phyloP scores from a whole-genome alignment of 2,329 filamentous ascomycete genomes.

The Arachnomyces sp. region DNA sequence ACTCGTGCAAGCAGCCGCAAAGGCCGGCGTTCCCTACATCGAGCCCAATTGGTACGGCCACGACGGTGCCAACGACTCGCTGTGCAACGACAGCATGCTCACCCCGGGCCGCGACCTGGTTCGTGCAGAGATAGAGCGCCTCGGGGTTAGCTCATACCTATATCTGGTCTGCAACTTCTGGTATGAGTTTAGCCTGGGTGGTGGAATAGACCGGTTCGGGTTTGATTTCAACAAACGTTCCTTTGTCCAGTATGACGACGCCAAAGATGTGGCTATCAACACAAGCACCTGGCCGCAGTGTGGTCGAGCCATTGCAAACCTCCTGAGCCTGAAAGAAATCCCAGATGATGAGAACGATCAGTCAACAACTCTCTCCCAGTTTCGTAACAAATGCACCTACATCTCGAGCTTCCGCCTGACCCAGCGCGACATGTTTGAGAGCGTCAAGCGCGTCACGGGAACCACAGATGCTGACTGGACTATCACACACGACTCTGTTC shows the following conservation, averaged over 20 bases:
- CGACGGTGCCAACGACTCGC: constrained; percentile 24
- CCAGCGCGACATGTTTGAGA: constrained; percentile 59
- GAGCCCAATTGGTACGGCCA: constrained; percentile 44
- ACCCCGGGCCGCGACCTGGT: constrained; percentile 20
- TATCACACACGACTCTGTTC: constrained; percentile 42
- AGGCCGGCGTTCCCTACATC: constrained; percentile 49
- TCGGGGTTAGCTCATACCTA: constrained; percentile 40
- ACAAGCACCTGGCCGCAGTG: constrained; percentile 54
- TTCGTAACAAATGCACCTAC: constrained; percentile 44
- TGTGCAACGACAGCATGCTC: constrained; percentile 33
- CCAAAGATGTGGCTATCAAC: constrained; percentile 46
- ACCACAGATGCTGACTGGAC: constrained; percentile 55
- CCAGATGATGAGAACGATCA: constrained; percentile 33
- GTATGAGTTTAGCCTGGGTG: constrained; percentile 47
- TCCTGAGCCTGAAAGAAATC: constrained; percentile 41
- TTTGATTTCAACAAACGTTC: constrained; percentile 42
- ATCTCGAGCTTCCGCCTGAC: constrained; percentile 51
- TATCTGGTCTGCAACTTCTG: constrained; percentile 43
- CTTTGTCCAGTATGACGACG: constrained; percentile 49
- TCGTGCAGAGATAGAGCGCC: constrained; percentile 32
- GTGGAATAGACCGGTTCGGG: constrained; percentile 33
- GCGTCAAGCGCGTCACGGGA: constrained; percentile 51
- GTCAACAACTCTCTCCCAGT: constrained; percentile 36
- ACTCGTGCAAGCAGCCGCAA: constrained; percentile 48
- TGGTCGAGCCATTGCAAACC: constrained; percentile 45